Percentiles rank a stretch among this genome's conserved stretches.
Conservation (phyloP, 73 alveolate genomes). For the Stentor roeselii region DNA sequence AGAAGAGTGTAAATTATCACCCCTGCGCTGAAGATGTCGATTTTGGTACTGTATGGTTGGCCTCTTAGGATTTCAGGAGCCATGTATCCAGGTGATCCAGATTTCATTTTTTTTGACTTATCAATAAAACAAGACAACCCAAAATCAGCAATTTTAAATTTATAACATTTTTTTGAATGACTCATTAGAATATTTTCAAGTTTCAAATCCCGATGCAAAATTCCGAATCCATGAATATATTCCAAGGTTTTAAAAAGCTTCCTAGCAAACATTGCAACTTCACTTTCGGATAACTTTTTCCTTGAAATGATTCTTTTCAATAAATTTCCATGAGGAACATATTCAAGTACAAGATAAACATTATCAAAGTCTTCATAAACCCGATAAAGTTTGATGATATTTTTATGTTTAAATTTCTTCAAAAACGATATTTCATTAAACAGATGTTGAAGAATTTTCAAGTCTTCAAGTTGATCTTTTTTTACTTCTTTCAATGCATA, state of each 20-base stretch:
- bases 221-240: background rate
- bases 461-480: conserved; percentile 8
- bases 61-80: conserved; percentile 80
- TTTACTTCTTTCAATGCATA: conserved; percentile 32
- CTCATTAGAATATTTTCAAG: conserved; percentile 27
- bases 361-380: conserved; percentile 65
- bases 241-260: conserved; percentile 42
- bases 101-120: background rate
- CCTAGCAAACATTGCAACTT: conserved; percentile 9
- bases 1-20: conserved; percentile 69
- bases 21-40: conserved; percentile 79
- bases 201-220: conserved; percentile 16
- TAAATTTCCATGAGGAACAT: conserved; percentile 58
- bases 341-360: conserved; percentile 59
- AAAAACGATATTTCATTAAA: conserved; percentile 59
- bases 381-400: conserved; percentile 64
- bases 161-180: background rate
- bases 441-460: background rate
- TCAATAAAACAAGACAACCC: background rate
- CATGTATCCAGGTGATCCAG: conserved; percentile 84
- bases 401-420: conserved; percentile 68
- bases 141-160: conserved; percentile 30
- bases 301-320: conserved; percentile 27
- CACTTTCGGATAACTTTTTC: background rate
- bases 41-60: conserved; percentile 61